Evolutionary conservation across 2,329 filamentous ascomycete genomes (phyloP).

Genomic region (Penicillium italicum): DNA sequence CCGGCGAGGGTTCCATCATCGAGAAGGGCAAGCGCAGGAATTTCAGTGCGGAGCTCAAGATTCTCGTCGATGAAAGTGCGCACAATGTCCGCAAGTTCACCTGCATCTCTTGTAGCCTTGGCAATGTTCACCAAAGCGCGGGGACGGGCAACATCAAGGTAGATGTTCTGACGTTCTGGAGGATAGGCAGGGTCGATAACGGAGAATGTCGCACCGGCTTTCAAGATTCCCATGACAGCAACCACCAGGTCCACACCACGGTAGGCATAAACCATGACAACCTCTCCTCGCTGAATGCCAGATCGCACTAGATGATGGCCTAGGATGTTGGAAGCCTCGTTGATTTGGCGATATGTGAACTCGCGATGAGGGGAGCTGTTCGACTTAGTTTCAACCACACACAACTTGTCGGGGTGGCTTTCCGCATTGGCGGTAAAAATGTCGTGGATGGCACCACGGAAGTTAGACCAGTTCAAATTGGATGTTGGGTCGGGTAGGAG

Average conservation of each 20-base stretch:
- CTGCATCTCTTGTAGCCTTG: conserved; percentile 66
- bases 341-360: conserved; percentile 83
- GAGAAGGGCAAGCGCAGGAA: conserved; percentile 68
- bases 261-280: conserved; percentile 89
- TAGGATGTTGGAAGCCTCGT: conserved; percentile 75
- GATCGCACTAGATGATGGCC: conserved; percentile 73
- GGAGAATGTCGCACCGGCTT: conserved; percentile 58
- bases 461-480: conserved; percentile 46
- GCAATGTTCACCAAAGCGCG: conserved; percentile 69
- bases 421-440: conserved; percentile 52
- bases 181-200: conserved; percentile 78
- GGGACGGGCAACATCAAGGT: conserved; percentile 75
- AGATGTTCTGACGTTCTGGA: conserved; percentile 74
- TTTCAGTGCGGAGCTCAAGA: conserved; percentile 66
- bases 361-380: conserved; percentile 54
- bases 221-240: conserved; percentile 72
- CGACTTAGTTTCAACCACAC: conserved; percentile 63
- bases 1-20: conserved; percentile 71
- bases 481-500: conserved; percentile 43
- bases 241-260: conserved; percentile 74
- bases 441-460: conserved; percentile 45
- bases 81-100: conserved; percentile 59
- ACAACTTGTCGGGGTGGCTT: conserved; percentile 64
- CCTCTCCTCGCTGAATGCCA: conserved; percentile 74
- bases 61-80: conserved; percentile 68